Base-by-base conservation (phyloP, 805 yeast species). In the Candida patagonica region DNA sequence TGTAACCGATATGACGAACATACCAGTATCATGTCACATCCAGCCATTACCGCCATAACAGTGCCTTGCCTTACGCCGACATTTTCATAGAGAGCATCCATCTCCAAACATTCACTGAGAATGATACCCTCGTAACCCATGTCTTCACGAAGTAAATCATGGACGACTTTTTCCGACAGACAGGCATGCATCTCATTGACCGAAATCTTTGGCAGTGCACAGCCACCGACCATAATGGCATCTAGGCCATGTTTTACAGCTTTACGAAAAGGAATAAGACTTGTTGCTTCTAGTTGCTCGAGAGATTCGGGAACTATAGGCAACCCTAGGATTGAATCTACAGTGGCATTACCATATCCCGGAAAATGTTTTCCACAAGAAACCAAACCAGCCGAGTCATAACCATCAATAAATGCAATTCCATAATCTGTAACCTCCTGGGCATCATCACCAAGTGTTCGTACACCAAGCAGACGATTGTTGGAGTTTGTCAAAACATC, bases 61-160 rank as follows among this genome's bases (percentile, higher is more conserved):
- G 76, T 78, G 7, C 81, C 82, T 54, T 76, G 82, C n/a, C 78
- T 75, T 26, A 76, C 62, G 4, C 82, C 82, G 37, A 76, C 70
- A n/a, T 74, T 72, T 41, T 73, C 76, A 53, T 73, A 73, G 19
- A 76, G 58, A 1, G 80, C 74, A 42, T 76, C 81, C 73, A 76
- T 66, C 51, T 76, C 80, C 35, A 76, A 58, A 48, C 82, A 76
- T 49, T 76, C 82, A 42, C 74, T 66, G 12, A 76, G 58, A 10
- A 73, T 78, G 20, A 75, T 68, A 2, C 81, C 81, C 9, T 73
- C 62, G 50, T 72, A 76, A 1, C 67, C 64, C 45, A 76, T 51
- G 26, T 74, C 74, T 24, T 64, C 61, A 23, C 82, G 55, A 26
- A 76, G 56, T 16, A 76, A 54, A 37, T 71, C 72, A 24, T 69